Evolutionary conservation across 2,329 filamentous ascomycete genomes (phyloP).

Genomic region (Pseudogymnoascus sp.): DNA sequence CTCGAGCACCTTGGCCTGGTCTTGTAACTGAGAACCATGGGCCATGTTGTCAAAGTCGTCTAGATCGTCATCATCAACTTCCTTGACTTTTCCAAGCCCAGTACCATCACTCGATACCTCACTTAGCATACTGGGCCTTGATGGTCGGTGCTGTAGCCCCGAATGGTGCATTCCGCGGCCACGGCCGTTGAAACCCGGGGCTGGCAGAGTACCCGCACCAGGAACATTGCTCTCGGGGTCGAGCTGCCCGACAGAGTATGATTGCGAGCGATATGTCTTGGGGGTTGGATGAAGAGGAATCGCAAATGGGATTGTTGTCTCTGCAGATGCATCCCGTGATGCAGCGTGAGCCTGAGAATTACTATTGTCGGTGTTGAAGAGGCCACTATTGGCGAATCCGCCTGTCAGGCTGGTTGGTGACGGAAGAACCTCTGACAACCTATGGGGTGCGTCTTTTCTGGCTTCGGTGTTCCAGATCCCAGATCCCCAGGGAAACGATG

Average conservation of each 20-base stretch:
- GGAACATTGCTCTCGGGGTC: conserved; percentile 51
- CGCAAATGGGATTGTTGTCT: conserved; percentile 68
- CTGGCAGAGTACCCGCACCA: conserved; percentile 18
- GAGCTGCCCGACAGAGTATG: conserved; percentile 87
- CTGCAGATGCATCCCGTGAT: conserved; percentile 44
- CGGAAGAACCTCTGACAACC: conserved; percentile 64
- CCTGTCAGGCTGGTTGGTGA: conserved; percentile 58
- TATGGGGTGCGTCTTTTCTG: conserved; percentile 66
- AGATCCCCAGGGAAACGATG: conserved; percentile 61
- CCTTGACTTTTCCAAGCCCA: conserved; percentile 59
- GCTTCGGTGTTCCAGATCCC: conserved; percentile 73
- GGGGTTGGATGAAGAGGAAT: conserved; percentile 84
- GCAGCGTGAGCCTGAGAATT: conserved; percentile 42
- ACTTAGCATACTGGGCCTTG: conserved; percentile 66
- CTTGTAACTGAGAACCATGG: conserved; percentile 45
- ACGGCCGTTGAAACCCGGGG: conserved; percentile 21
- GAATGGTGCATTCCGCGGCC: conserved; percentile 46
- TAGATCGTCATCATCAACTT: conserved; percentile 56
- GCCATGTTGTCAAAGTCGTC: conserved; percentile 44
- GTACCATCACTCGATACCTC: conserved; percentile 58
- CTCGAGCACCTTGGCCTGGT: conserved; percentile 55
- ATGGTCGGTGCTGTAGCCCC: conserved; percentile 71
- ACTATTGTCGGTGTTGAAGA: conserved; percentile 42
- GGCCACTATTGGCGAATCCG: conserved; percentile 31
- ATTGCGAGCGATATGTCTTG: conserved; percentile 91